phyloP scores from a whole-genome alignment of 306 rosid species.

The Spatholobus suberectus region DNA sequence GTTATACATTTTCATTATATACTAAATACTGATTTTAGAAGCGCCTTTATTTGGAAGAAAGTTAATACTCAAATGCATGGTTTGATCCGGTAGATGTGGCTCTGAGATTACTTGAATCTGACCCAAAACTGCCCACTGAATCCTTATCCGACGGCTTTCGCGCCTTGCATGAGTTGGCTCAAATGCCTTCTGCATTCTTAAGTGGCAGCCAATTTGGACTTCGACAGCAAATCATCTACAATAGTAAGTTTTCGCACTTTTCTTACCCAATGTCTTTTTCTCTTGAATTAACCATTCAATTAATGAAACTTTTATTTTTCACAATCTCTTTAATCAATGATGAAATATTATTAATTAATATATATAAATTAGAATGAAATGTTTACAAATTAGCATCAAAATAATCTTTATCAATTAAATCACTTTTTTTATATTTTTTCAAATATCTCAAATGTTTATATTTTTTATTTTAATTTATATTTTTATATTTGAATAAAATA shows the following conservation, averaged over 20 bases:
- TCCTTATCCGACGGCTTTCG: neutral
- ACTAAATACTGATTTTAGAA: no score
- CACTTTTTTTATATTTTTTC: no score
- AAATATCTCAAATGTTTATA: no score
- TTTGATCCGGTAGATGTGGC: conserved; percentile 29
- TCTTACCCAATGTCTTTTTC: neutral
- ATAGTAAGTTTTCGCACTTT: neutral
- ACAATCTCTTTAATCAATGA: neutral
- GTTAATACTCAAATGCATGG: neutral
- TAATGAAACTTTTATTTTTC: no score
- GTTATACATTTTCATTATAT: no score
- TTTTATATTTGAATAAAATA: no score
- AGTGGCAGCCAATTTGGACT: neutral
- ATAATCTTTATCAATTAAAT: no score
- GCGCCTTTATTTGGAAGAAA: no score
- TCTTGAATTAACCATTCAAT: neutral
- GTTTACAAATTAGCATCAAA: no score
- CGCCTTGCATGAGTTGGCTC: neutral
- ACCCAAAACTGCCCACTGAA: neutral
- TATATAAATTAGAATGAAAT: no score
- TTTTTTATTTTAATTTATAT: no score
- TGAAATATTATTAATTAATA: no score
- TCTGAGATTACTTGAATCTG: neutral
- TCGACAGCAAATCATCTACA: neutral
- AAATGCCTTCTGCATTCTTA: conserved; percentile 19